Percentiles rank a stretch among this genome's conserved stretches.
Evolutionary conservation across 2,329 filamentous ascomycete species (phyloP).

Genomic region (Cladorrhinum sp.): DNA sequence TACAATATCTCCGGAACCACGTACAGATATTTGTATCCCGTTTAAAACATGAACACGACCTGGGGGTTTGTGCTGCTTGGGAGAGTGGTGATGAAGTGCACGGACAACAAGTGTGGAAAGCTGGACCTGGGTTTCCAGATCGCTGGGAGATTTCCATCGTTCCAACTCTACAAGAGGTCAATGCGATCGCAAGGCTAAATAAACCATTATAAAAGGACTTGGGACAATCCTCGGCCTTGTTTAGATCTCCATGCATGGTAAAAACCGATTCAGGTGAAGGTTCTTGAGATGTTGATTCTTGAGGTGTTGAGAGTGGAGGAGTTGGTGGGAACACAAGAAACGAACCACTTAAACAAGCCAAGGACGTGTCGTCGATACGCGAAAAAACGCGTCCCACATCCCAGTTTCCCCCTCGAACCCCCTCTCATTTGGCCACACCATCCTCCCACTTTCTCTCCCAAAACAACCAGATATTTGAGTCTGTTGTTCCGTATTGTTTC

Average conservation of each 20-base stretch:
- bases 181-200: slow-evolving; percentile 4
- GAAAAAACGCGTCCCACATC: slow-evolving; percentile 21
- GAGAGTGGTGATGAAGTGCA: too few species aligned
- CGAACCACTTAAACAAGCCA: slow-evolving; percentile 18
- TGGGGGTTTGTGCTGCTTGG: too few species aligned
- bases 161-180: slow-evolving; percentile 5
- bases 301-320: slow-evolving; percentile 1
- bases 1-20: background rate
- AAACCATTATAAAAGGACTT: background rate
- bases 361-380: slow-evolving; percentile 15
- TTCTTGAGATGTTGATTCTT: background rate
- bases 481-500: background rate
- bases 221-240: background rate
- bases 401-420: slow-evolving; percentile 5
- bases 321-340: slow-evolving; percentile 1
- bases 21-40: background rate
- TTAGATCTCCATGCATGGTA: background rate
- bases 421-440: background rate
- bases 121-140: slow-evolving; percentile 8
- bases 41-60: too few species aligned
- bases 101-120: too few species aligned
- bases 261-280: background rate
- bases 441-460: slow-evolving; percentile 1
- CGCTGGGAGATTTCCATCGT: slow-evolving; percentile 7
- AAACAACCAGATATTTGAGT: background rate